These are phyloP conservation scores for Candida ulmi DNA, from an alignment of 805 yeast genomes.

Conservation along the genomic window DNA sequence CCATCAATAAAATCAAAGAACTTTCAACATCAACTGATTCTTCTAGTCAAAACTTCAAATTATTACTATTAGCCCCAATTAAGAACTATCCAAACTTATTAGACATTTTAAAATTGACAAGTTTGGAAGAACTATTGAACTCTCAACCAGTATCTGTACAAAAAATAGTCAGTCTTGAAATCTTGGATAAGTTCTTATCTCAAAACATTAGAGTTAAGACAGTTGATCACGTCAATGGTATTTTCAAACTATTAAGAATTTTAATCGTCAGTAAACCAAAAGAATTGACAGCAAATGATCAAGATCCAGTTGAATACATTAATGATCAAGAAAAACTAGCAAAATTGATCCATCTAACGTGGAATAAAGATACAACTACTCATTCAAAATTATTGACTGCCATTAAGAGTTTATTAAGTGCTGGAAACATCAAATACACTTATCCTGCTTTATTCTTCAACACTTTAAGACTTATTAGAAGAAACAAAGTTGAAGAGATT, in stretches of 20 bases:
- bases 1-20: slow-evolving; percentile 35
- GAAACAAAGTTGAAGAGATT: slow-evolving; percentile 25
- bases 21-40: slow-evolving; percentile 22
- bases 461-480: slow-evolving; percentile 54
- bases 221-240: slow-evolving; percentile 46
- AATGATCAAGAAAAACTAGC: slow-evolving; percentile 58
- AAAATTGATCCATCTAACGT: slow-evolving; percentile 61
- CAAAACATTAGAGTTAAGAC: slow-evolving; percentile 32
- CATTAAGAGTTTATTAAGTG: slow-evolving; percentile 43
- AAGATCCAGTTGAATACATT: slow-evolving; percentile 31
- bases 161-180: slow-evolving; percentile 51
- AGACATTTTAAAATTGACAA: slow-evolving; percentile 34
- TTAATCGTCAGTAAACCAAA: slow-evolving; percentile 37
- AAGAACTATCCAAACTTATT: slow-evolving; percentile 29
- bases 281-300: slow-evolving; percentile 14
- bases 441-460: slow-evolving; percentile 71
- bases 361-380: slow-evolving; percentile 38
- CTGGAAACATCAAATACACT: slow-evolving; percentile 59
- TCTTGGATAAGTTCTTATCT: slow-evolving; percentile 51
- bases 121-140: slow-evolving; percentile 48
- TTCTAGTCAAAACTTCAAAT: slow-evolving; percentile 36
- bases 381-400: slow-evolving; percentile 41
- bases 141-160: slow-evolving; percentile 48
- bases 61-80: slow-evolving; percentile 45
- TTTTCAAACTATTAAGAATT: slow-evolving; percentile 53